Evolutionary conservation across 768 basidiomycete species (phyloP).

Genomic region (Aureoboletus auriporus): DNA sequence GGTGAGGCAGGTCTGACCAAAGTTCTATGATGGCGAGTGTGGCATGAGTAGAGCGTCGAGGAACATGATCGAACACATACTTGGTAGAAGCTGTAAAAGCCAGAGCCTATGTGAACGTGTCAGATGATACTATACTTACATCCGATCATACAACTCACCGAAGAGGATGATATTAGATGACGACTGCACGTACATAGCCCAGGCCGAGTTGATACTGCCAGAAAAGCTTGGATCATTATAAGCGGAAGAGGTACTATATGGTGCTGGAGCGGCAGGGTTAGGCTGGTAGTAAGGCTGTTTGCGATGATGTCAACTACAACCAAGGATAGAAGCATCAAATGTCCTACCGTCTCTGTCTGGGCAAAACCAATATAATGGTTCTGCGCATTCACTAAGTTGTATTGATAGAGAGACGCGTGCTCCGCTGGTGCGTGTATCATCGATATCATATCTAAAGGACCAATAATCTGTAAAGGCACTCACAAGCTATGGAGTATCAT

Average conservation of each 20-base stretch:
- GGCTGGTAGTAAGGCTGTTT: constrained; percentile 48
- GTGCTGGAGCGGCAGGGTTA: constrained; percentile 37
- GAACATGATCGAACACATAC: background rate
- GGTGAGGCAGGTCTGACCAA: constrained; percentile 33
- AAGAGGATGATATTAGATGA: constrained; percentile 42
- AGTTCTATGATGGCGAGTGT: constrained; percentile 28
- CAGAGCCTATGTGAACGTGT: too few relatives aligned
- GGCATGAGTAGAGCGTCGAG: background rate
- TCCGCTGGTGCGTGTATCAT: constrained; percentile 33
- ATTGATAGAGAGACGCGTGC: constrained; percentile 47
- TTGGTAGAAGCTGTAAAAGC: too few relatives aligned
- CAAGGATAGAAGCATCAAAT: background rate
- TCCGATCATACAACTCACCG: constrained; percentile 8
- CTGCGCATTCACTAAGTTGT: constrained; percentile 38
- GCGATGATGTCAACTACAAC: background rate
- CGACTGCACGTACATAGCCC: constrained; percentile 20
- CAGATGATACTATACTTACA: too few relatives aligned
- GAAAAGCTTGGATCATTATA: constrained; percentile 39
- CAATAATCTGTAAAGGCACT: background rate
- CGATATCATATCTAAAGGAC: background rate
- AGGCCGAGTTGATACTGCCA: background rate
- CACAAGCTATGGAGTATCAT: constrained; percentile 16
- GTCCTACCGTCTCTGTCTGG: constrained; percentile 46
- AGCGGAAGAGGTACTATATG: constrained; percentile 33
- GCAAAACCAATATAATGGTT: constrained; percentile 48